phyloP scores from a whole-genome alignment of 441 rosid genomes.

The Erysimum pusillum region DNA sequence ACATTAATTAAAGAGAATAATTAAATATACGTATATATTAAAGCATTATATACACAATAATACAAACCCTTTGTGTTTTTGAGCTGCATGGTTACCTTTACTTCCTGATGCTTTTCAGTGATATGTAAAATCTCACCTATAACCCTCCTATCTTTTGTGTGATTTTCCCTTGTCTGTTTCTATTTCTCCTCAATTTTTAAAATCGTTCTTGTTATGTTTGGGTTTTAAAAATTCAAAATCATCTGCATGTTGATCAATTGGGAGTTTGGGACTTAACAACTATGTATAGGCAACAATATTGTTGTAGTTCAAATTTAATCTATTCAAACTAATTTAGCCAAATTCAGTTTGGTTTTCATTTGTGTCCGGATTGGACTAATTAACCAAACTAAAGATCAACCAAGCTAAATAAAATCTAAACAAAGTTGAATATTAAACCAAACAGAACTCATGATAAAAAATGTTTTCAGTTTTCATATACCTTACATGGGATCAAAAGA shows the following conservation, averaged over 20 bases:
- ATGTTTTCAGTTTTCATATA: constrained; percentile 5
- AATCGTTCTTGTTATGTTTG: not conserved
- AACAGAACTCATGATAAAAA: not conserved
- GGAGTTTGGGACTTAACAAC: not conserved
- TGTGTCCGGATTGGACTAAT: not conserved
- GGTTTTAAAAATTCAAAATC: not conserved
- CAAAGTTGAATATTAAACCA: constrained; percentile 3
- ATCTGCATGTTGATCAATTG: not conserved
- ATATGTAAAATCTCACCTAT: not conserved
- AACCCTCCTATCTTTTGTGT: not conserved
- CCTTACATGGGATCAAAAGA: not conserved
- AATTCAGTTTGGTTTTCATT: not conserved
- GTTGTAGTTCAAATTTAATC: not conserved
- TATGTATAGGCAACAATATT: not conserved
- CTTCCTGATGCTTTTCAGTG: constrained; percentile 12
- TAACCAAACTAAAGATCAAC: not conserved
- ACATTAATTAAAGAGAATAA: not conserved
- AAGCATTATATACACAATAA: not conserved
- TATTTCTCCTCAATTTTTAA: not conserved
- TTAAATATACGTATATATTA: not conserved
- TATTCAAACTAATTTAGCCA: not conserved
- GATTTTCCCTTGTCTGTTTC: not conserved
- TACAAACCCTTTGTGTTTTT: not conserved
- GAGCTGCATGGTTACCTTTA: constrained; percentile 9
- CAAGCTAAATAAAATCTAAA: constrained; percentile 1